A percentile compares a stretch with the other conserved stretches of the same genome.
These are phyloP conservation scores for Novymonas esmeraldas DNA, from an alignment of 208 protist species.

Conservation along the genomic window DNA sequence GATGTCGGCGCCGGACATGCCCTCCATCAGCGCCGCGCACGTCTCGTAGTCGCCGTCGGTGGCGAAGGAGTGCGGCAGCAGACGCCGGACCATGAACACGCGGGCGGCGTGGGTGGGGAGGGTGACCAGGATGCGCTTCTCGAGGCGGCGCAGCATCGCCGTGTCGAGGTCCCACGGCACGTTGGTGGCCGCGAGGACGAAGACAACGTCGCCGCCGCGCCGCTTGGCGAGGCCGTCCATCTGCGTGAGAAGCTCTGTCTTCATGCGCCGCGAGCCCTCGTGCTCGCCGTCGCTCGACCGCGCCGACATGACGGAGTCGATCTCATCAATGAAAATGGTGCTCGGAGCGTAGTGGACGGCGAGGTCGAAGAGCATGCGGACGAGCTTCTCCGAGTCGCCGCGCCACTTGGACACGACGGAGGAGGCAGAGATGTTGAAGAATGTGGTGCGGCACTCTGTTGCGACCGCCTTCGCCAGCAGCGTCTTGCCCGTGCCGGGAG, in stretches of 20 bases:
- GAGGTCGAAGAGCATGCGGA: slow-evolving; percentile 95
- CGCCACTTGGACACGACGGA: slow-evolving; percentile 98
- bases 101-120: slow-evolving; percentile 80
- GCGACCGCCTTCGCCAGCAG: slow-evolving; percentile 97
- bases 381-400: slow-evolving; percentile 98
- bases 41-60: slow-evolving; percentile 49
- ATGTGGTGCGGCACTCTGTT: slow-evolving; percentile 97
- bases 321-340: slow-evolving; percentile 99
- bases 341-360: slow-evolving; percentile 92
- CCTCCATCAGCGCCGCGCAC: slow-evolving; percentile 68
- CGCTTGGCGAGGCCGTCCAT: slow-evolving; percentile 92
- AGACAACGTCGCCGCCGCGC: slow-evolving; percentile 80
- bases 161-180: slow-evolving; percentile 94
- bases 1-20: slow-evolving; percentile 93
- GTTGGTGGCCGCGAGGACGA: slow-evolving; percentile 94
- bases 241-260: slow-evolving; percentile 94
- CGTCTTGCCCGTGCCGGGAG: slow-evolving; percentile 98
- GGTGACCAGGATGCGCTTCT: slow-evolving; percentile 92
- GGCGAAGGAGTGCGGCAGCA: slow-evolving; percentile 42
- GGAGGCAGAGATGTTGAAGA: slow-evolving; percentile 98
- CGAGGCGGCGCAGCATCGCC: slow-evolving; percentile 91
- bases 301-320: slow-evolving; percentile 97
- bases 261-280: slow-evolving; percentile 93
- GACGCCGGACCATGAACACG: slow-evolving; percentile 64
- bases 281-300: slow-evolving; percentile 95